Evolutionary conservation across 306 rosid genomes (phyloP).

Genomic region (Abrus pulchellus): DNA sequence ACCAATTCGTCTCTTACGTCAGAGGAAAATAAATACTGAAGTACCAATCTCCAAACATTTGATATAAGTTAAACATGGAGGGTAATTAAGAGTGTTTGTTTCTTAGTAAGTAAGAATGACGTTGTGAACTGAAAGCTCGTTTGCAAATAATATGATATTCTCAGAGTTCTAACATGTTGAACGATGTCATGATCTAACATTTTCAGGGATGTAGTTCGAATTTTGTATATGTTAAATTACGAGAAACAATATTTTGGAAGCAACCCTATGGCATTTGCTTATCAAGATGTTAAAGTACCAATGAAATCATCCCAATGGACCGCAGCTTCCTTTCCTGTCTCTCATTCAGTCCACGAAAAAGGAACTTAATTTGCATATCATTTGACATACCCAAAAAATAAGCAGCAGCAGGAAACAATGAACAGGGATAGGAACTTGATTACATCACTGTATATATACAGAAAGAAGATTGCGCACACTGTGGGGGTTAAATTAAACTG

Average conservation of each 20-base stretch:
- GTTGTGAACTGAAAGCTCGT: not conserved
- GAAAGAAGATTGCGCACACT: not conserved
- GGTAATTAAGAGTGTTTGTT: not conserved
- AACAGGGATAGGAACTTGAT: not conserved
- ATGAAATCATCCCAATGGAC: too few species aligned
- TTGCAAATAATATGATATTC: not conserved
- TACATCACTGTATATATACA: slow-evolving; percentile 19
- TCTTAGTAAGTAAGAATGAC: slow-evolving; percentile 34
- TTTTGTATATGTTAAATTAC: not conserved
- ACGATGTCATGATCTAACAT: not conserved
- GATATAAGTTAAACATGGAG: too few species aligned
- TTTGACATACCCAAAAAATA: not conserved
- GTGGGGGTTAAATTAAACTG: not conserved
- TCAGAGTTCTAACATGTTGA: not conserved
- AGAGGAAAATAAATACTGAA: not conserved
- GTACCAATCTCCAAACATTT: not conserved
- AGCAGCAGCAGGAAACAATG: not conserved
- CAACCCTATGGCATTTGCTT: not conserved
- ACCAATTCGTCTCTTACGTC: not conserved
- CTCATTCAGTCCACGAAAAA: not conserved
- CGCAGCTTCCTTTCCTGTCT: not conserved
- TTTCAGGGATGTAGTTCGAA: not conserved
- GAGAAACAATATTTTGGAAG: not conserved
- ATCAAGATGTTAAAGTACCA: not conserved
- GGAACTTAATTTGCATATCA: not conserved